Evolutionary conservation across 345 rosid genomes (phyloP), one percentile per base, ranked within the genome.

Genomic region (Salix udensis): DNA sequence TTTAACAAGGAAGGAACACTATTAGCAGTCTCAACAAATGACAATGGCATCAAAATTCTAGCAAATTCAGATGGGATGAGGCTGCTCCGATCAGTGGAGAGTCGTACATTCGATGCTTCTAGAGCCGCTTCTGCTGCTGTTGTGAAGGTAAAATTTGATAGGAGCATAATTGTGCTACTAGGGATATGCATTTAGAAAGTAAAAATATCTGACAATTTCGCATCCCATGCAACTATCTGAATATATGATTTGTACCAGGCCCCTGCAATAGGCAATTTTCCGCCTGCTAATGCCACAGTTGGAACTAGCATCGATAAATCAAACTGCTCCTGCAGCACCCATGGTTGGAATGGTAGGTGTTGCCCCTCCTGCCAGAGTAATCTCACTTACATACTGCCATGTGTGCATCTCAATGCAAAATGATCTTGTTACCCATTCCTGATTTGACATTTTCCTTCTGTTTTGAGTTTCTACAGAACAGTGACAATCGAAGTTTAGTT

Each of bases 1-100:
- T 90, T 91, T 79, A 90, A 88, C 85, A 91, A 84, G 85, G 95
- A 90, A 84, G 98, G 98, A 76, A 84, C 83, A 21, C 81, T 94
- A 34, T 83, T 94, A 81, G 96, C 98, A 39, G 88, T 92, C 80
- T 90, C 98, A 46, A 90, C 98, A 65, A 89, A 70, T 79, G 98
- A 94, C 77, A 88, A 90, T 80, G 85, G 90, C 55, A 77, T 94
- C 65, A 92, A 88, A 83, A 85, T 94, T 76, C 85, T 94, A 76
- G 97, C 98, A 66, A 92, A 85, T 81, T 79, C 90, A 23, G 98
- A 94, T 71, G 98, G 96, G 68, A 55, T 87, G 40, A 87, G 91
- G 86, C 76, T 94, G 80, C 78, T 94, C 73, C 79, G 91, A 37
- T 85, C 89, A 9, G 79, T 86, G 76, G 98, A 92, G 77, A 91